phyloP scores from a whole-genome alignment of 2,329 filamentous ascomycete species.

The Dactylonectria macrodidyma region DNA sequence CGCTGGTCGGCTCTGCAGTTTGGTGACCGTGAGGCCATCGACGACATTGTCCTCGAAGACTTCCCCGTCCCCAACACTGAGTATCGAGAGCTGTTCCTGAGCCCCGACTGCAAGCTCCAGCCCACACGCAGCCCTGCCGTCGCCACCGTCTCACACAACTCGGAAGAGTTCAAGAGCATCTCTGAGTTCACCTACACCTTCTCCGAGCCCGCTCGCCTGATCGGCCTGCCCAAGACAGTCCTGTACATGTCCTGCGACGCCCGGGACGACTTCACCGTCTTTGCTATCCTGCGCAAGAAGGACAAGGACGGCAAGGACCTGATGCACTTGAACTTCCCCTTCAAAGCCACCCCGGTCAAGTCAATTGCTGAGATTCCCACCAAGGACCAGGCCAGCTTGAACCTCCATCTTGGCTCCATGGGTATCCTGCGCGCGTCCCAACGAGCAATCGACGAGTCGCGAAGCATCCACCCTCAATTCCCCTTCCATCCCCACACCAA shows the following conservation, averaged over 20 bases:
- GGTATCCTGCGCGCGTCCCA: slow-evolving; percentile 62
- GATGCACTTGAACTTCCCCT: slow-evolving; percentile 60
- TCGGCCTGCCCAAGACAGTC: slow-evolving; percentile 63
- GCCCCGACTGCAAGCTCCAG: slow-evolving; percentile 4
- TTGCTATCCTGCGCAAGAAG: slow-evolving; percentile 60
- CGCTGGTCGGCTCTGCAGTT: slow-evolving; percentile 42
- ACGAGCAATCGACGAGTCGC: slow-evolving; percentile 53
- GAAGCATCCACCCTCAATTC: slow-evolving; percentile 51
- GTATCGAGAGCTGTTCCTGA: slow-evolving; percentile 18
- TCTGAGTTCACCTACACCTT: slow-evolving; percentile 59
- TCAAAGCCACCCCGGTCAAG: slow-evolving; percentile 44
- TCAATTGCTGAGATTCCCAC: slow-evolving; percentile 48
- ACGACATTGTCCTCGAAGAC: slow-evolving; percentile 25
- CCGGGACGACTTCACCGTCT: slow-evolving; percentile 61
- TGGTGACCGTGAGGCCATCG: slow-evolving; percentile 34
- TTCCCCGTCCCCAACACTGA: slow-evolving; percentile 25
- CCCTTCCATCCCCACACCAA: slow-evolving; percentile 56
- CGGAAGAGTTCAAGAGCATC: slow-evolving; percentile 34
- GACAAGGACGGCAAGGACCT: slow-evolving; percentile 58
- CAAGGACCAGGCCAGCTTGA: slow-evolving; percentile 57
- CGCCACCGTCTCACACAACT: slow-evolving; percentile 48
- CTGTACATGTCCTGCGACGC: slow-evolving; percentile 61
- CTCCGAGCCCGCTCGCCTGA: slow-evolving; percentile 53
- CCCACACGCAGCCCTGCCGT: neutral
- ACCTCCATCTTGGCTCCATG: slow-evolving; percentile 58